phyloP scores from a whole-genome alignment of 441 rosid genomes.

The Erodium moschatum region DNA sequence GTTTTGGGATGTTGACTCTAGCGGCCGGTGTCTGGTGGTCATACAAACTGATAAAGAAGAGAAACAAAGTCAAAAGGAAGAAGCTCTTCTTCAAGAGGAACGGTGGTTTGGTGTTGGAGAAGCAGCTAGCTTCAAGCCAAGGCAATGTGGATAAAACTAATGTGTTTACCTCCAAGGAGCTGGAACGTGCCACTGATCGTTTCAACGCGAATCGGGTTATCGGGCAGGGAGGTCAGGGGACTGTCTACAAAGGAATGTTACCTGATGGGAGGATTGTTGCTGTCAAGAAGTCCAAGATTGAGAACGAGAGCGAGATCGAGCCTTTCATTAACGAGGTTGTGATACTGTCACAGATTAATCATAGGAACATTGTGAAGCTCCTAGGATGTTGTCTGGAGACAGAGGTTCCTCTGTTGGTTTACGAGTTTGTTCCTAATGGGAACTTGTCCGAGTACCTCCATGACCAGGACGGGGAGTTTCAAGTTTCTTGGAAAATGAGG shows the following conservation, averaged over 20 bases:
- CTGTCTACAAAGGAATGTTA: constrained; percentile 5
- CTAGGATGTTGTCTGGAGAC: constrained; percentile 8
- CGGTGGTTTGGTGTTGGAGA: constrained; percentile 1
- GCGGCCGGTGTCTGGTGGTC: constrained; percentile 4
- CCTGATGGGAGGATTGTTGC: constrained; percentile 1
- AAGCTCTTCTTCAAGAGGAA: not conserved
- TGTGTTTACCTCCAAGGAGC: not conserved
- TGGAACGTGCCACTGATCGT: not conserved
- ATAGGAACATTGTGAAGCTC: constrained; percentile 7
- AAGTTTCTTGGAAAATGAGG: not conserved
- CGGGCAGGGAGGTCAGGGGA: constrained; percentile 2
- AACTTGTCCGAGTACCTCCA: not conserved
- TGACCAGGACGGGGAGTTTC: not conserved
- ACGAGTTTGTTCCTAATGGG: constrained; percentile 2
- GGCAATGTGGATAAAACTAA: not conserved
- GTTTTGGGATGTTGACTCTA: not conserved
- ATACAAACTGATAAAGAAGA: constrained; percentile 1
- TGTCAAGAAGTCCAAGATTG: not conserved
- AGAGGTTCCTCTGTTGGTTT: not conserved
- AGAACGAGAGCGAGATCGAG: not conserved
- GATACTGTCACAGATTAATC: constrained; percentile 3
- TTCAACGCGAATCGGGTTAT: constrained; percentile 4
- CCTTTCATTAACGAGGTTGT: constrained; percentile 1
- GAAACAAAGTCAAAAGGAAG: not conserved
- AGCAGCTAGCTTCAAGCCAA: not conserved